Percentiles rank a stretch among this genome's conserved stretches.
These are phyloP conservation scores for Aspergillus persii DNA, from an alignment of 2,329 filamentous ascomycete genomes.

Conservation along the genomic window DNA sequence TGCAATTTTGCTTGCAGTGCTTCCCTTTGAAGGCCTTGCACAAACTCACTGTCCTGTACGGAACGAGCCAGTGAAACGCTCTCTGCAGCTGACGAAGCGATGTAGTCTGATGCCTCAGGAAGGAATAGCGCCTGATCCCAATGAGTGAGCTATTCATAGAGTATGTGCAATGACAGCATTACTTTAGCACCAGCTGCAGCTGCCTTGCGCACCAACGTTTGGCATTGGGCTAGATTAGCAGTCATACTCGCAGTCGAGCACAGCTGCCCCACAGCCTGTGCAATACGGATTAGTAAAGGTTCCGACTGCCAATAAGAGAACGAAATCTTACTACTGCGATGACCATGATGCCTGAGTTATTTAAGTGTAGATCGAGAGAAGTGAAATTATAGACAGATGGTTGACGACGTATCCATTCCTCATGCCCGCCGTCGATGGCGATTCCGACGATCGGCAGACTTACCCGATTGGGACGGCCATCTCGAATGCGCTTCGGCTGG, in stretches of 20 bases:
- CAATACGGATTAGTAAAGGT: constrained; percentile 8
- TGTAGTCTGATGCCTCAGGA: constrained; percentile 89
- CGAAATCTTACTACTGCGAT: constrained; percentile 28
- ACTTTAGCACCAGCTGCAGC: constrained; percentile 76
- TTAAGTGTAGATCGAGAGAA: background rate
- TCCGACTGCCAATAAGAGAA: constrained; percentile 2
- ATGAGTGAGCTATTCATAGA: constrained; percentile 5
- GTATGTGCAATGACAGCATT: constrained; percentile 6
- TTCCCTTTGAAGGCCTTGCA: constrained; percentile 68
- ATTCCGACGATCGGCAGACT: constrained; percentile 19
- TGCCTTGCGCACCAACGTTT: constrained; percentile 68
- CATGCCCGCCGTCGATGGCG: constrained; percentile 3
- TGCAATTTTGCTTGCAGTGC: constrained; percentile 64
- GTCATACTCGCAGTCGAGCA: constrained; percentile 77
- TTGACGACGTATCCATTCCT: background rate
- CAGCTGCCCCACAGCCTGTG: constrained; percentile 81
- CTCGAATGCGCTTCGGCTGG: constrained; percentile 13
- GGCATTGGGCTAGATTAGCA: constrained; percentile 78
- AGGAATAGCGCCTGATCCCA: constrained; percentile 71
- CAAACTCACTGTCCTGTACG: constrained; percentile 66
- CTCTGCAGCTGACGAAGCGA: constrained; percentile 66
- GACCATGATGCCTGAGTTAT: constrained; percentile 19
- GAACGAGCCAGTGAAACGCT: constrained; percentile 69
- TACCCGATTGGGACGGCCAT: constrained; percentile 21
- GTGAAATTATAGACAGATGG: background rate